These are phyloP conservation scores for Pezicula carpinea DNA, from an alignment of 2,329 filamentous ascomycete genomes.

Conservation along the genomic window DNA sequence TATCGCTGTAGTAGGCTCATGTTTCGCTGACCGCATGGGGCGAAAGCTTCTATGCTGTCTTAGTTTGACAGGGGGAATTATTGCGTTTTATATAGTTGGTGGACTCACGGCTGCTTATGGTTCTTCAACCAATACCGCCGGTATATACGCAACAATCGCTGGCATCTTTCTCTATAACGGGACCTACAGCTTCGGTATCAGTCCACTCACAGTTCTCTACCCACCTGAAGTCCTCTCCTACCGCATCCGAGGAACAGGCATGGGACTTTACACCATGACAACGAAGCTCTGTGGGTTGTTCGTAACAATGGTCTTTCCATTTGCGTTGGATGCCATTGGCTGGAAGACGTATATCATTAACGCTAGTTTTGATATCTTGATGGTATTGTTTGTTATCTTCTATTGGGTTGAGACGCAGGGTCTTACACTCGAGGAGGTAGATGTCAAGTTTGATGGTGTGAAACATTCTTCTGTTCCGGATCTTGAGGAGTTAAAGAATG, in stretches of 20 bases:
- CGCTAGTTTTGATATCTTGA: conserved; percentile 5
- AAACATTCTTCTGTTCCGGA: conserved; percentile 4
- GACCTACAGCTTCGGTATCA: conserved; percentile 39
- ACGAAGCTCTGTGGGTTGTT: conserved; percentile 21
- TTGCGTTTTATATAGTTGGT: conserved; percentile 45
- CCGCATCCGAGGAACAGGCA: conserved; percentile 27
- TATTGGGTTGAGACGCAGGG: conserved; percentile 61
- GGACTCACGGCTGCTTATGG: conserved; percentile 34
- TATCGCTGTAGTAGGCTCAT: conserved; percentile 19
- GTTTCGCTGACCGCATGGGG: conserved; percentile 34
- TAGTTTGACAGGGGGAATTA: conserved; percentile 13
- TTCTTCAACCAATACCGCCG: conserved; percentile 1
- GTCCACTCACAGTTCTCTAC: conserved; percentile 39
- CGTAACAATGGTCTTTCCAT: conserved; percentile 10
- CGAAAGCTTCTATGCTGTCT: conserved; percentile 31
- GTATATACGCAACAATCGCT: conserved; percentile 38
- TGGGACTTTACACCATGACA: conserved; percentile 27
- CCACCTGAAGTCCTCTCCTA: conserved; percentile 39
- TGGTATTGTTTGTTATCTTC: conserved; percentile 50
- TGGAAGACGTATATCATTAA: conserved; percentile 12
- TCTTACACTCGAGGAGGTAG: conserved; percentile 60
- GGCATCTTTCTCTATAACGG: conserved; percentile 47
- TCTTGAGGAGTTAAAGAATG: conserved; percentile 1
- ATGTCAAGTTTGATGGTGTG: conserved; percentile 5
- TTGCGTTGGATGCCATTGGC: conserved; percentile 10